Evolutionary conservation across 2,329 filamentous ascomycete species (phyloP), one percentile per base, ranked within the genome.

Genomic region (Fusarium staphyleae): DNA sequence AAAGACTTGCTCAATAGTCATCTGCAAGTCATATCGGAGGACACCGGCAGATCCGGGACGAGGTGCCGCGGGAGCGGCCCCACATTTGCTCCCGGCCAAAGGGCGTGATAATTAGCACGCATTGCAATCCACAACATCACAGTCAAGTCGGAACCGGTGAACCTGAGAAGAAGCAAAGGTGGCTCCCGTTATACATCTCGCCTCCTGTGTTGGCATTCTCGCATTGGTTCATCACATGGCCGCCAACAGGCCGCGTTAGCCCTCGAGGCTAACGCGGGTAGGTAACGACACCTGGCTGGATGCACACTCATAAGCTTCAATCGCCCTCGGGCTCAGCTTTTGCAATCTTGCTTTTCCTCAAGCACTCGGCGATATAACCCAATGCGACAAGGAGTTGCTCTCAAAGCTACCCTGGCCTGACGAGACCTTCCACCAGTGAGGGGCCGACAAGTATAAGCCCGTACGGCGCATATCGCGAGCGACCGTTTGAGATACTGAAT

Each of bases 381-480:
- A 37, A 55, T 47, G 42, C 32, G 30, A 35, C 41, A 44, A 34
- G 46, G 50, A 48, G 42, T 39, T 41, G 39, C 52, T 48, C 32
- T 34, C n/a, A 18, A 32, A 53, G 37, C 36, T 48, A 41, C 35
- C 35, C 55, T 48, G 48, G 44, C 45, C 48, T 53, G 15, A 47
- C 43, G 39, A 26, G 29, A 24, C 28, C 49, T 62, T 45, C 57
- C 44, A 59, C 55, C 57, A 64, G 57, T 64, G 37, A 64, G 51
- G 40, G 28, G 30, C 16, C 18, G 48, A 59, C 53, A 64, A 56
- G 57, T 64, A 56, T 39, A 43, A 48, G 24, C 30, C 22, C 18
- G 41, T 50, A 52, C 43, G 45, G 54, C 36, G 36, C 47, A 26
- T 48, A 58, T 58, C 15, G 29, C 45, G 36, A 49, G 45, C 37